Evolutionary conservation across 2,329 filamentous ascomycete species (phyloP).

Genomic region (Pleomassaria siparia): DNA sequence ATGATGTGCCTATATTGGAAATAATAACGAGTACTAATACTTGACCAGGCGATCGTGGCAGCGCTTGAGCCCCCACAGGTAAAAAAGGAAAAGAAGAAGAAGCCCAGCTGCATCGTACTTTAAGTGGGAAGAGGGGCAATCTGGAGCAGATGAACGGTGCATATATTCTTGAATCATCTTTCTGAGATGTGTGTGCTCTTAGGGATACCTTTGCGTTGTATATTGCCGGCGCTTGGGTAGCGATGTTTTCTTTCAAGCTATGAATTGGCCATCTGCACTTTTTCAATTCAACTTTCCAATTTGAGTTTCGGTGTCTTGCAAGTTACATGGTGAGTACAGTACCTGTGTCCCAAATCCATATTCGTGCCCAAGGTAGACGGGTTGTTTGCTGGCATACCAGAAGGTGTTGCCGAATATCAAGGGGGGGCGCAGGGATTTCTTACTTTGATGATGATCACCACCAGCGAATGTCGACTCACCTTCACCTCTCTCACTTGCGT

Average conservation of each 20-base stretch:
- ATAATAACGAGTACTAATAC: conserved; percentile 11
- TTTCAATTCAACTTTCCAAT: conserved; percentile 11
- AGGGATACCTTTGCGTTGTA: conserved; percentile 41
- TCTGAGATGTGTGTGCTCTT: conserved; percentile 39
- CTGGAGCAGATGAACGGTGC: conserved; percentile 9
- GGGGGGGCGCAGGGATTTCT: not conserved
- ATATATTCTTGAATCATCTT: conserved; percentile 34
- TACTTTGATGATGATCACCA: not conserved
- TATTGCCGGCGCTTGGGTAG: conserved; percentile 44
- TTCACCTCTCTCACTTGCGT: not conserved
- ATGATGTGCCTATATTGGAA: not conserved
- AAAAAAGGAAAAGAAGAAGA: conserved; percentile 61
- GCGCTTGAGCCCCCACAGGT: conserved; percentile 84
- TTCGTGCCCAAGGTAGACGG: too few relatives aligned
- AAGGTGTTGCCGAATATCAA: too few relatives aligned
- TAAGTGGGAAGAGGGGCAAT: conserved; percentile 12
- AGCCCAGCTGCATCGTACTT: conserved; percentile 40
- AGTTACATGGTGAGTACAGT: not conserved
- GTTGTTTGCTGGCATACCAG: not conserved
- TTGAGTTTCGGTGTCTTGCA: not conserved
- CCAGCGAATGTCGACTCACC: not conserved
- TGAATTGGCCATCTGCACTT: conserved; percentile 23
- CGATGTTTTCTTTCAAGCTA: conserved; percentile 35
- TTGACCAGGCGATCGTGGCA: conserved; percentile 81
- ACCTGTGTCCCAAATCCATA: too few relatives aligned